Percentiles rank a stretch among this genome's conserved stretches.
Evolutionary conservation across 176 grass and related monocot species (phyloP).

Genomic region (Carex scoparia): DNA sequence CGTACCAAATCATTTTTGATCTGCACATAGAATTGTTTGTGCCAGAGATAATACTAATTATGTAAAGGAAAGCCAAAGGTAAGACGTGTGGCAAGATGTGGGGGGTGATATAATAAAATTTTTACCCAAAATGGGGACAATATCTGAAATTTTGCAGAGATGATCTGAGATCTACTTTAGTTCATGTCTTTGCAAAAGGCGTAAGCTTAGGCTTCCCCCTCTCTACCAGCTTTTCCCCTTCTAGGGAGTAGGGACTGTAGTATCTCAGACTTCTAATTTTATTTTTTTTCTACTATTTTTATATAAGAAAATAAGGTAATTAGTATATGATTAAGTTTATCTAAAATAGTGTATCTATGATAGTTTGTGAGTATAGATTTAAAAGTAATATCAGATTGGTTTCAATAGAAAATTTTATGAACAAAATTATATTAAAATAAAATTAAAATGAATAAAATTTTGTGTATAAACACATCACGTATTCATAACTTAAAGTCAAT

Average conservation of each 20-base stretch:
- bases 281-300: background rate
- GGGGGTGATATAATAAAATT: constrained; percentile 1
- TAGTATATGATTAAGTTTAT: too few relatives aligned
- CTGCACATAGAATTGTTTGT: background rate
- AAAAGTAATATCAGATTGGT: too few relatives aligned
- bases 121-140: background rate
- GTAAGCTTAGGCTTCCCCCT: background rate
- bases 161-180: constrained; percentile 9
- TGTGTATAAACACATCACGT: too few relatives aligned
- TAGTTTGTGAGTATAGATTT: too few relatives aligned
- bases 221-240: background rate
- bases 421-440: too few relatives aligned
- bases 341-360: too few relatives aligned
- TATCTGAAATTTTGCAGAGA: constrained; percentile 10
- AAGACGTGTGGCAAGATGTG: background rate
- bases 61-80: background rate
- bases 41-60: background rate
- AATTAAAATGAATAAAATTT: too few relatives aligned
- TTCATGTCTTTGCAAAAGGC: constrained; percentile 19
- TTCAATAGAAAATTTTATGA: too few relatives aligned
- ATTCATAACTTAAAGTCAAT: too few relatives aligned
- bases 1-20: background rate
- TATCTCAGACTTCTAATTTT: background rate
- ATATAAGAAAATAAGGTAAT: background rate
- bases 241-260: background rate